These are phyloP conservation scores for Juglanconis oblonga DNA, from an alignment of 2,329 filamentous ascomycete genomes.

Conservation along the genomic window DNA sequence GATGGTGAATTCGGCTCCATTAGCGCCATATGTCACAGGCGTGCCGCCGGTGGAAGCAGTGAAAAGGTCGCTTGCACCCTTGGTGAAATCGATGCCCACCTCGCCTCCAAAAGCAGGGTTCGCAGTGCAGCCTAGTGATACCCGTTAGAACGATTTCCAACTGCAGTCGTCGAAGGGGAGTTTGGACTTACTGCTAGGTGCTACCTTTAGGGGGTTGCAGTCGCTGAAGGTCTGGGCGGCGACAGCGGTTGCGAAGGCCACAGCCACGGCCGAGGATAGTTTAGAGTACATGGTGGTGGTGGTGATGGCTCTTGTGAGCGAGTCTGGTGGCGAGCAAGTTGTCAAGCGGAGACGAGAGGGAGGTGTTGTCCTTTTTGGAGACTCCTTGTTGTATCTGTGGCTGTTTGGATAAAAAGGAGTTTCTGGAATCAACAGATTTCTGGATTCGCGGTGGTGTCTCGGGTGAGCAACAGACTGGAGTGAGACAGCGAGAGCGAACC, in stretches of 20 bases:
- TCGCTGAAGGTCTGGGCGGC: constrained; percentile 55
- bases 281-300: constrained; percentile 43
- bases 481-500: too few species aligned
- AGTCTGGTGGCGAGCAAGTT: too few species aligned
- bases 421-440: too few species aligned
- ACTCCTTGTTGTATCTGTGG: too few species aligned
- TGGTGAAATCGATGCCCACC: constrained; percentile 69
- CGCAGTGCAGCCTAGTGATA: constrained; percentile 58
- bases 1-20: constrained; percentile 64
- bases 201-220: constrained; percentile 54
- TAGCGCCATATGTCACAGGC: constrained; percentile 41
- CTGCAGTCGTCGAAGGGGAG: constrained; percentile 29
- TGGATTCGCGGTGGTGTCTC: too few species aligned
- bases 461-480: too few species aligned
- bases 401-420: too few species aligned
- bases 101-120: constrained; percentile 72
- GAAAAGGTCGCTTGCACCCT: constrained; percentile 62
- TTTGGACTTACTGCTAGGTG: constrained; percentile 22
- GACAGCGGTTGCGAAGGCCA: constrained; percentile 47
- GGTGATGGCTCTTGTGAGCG: neutral
- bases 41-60: constrained; percentile 45
- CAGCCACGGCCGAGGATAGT: constrained; percentile 41
- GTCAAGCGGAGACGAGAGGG: too few species aligned
- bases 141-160: neutral
- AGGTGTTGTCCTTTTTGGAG: neutral